A percentile compares a stretch with the other conserved stretches of the same genome.
Evolutionary conservation across 2,329 filamentous ascomycete species (phyloP).

Genomic region (Geoglossum cookeanum): DNA sequence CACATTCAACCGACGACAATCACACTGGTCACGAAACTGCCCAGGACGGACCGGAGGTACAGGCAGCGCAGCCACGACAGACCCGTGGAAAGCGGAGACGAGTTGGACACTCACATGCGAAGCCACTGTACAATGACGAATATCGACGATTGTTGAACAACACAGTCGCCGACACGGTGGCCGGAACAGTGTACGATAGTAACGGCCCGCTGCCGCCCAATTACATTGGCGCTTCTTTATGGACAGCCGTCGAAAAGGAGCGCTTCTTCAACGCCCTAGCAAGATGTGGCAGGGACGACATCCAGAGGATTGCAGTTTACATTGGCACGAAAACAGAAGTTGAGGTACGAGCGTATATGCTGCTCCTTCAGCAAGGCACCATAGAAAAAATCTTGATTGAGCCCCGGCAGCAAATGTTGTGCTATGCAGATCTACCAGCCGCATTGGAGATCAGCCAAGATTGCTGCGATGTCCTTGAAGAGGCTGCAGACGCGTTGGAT

Average conservation of each 20-base stretch:
- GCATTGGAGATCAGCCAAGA: slow-evolving; percentile 51
- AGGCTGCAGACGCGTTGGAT: slow-evolving; percentile 46
- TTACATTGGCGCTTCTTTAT: slow-evolving; percentile 50
- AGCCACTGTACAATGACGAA: slow-evolving; percentile 27
- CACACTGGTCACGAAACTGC: neutral
- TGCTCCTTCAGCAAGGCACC: slow-evolving; percentile 34
- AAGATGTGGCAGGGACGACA: slow-evolving; percentile 42
- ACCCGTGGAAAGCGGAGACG: too few relatives aligned
- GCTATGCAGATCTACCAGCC: slow-evolving; percentile 42
- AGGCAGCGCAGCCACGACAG: too few relatives aligned
- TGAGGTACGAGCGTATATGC: slow-evolving; percentile 54
- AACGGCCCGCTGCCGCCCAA: slow-evolving; percentile 21
- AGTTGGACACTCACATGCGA: too few relatives aligned
- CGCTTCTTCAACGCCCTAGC: slow-evolving; percentile 46
- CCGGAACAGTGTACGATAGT: slow-evolving; percentile 16
- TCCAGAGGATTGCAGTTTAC: slow-evolving; percentile 39
- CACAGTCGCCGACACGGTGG: slow-evolving; percentile 35
- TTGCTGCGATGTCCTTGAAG: slow-evolving; percentile 46
- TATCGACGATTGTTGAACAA: slow-evolving; percentile 35
- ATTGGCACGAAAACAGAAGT: slow-evolving; percentile 53
- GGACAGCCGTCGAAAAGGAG: slow-evolving; percentile 54
- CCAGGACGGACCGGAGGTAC: too few relatives aligned
- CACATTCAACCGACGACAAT: neutral
- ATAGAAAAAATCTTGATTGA: slow-evolving; percentile 19
- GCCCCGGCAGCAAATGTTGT: slow-evolving; percentile 20